A percentile compares a stretch with the other conserved stretches of the same genome.
Evolutionary conservation across 176 grass and related monocot species (phyloP).

Genomic region (Luzula sylvatica): DNA sequence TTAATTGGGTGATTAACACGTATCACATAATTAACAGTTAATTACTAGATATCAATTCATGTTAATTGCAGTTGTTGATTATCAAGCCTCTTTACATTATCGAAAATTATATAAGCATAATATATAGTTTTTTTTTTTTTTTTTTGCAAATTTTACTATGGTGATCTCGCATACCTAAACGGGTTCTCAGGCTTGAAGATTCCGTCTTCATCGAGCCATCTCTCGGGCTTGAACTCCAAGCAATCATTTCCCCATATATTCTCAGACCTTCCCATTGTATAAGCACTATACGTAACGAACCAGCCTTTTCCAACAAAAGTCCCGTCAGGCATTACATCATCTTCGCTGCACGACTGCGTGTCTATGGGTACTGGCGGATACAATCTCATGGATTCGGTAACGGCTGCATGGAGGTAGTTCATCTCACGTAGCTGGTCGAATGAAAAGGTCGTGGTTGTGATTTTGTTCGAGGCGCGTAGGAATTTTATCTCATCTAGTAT

Average conservation of each 20-base stretch:
- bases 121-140: too few species aligned
- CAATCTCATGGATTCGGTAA: conserved; percentile 28
- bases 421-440: conserved; percentile 17
- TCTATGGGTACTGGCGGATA: conserved; percentile 26
- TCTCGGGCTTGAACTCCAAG: conserved; percentile 17
- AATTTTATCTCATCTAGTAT: conserved; percentile 12
- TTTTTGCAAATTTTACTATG: background rate
- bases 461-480: background rate
- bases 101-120: conserved; percentile 26
- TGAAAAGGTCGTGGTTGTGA: background rate
- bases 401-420: conserved; percentile 25
- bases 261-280: conserved; percentile 18
- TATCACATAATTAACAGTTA: too few species aligned
- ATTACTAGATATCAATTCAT: too few species aligned
- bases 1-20: background rate
- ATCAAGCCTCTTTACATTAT: too few species aligned
- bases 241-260: conserved; percentile 22
- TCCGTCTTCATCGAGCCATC: conserved; percentile 16
- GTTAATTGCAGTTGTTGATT: too few species aligned
- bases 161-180: conserved; percentile 15
- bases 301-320: conserved; percentile 28
- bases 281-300: conserved; percentile 16
- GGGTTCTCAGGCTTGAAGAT: conserved; percentile 12
- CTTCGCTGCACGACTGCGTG: conserved; percentile 26
- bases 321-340: conserved; percentile 34